phyloP scores from a whole-genome alignment of 257 asterid species.

The Vinca minor region DNA sequence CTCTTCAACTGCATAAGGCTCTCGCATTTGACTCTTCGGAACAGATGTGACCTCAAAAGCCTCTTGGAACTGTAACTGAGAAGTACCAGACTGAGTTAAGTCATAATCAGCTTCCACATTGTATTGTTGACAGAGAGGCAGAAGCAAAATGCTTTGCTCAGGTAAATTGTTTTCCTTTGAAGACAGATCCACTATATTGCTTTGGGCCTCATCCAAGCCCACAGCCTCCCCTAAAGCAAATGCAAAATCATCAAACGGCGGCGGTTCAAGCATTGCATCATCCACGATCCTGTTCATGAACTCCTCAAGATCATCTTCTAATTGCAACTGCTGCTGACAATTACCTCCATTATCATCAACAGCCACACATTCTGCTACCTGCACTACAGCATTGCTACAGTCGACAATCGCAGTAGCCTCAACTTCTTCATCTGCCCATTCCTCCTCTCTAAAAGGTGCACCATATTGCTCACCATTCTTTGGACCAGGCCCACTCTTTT shows the following conservation, averaged over 20 bases:
- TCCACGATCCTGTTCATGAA: conserved; percentile 34
- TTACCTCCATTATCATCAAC: conserved; percentile 12
- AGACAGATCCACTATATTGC: conserved; percentile 33
- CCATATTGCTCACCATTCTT: conserved; percentile 97
- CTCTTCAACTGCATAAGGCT: conserved; percentile 27
- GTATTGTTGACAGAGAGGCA: conserved; percentile 21
- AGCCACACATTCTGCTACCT: conserved; percentile 19
- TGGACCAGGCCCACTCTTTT: conserved; percentile 99
- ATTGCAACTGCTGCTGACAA: conserved; percentile 16
- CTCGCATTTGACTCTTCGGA: conserved; percentile 15
- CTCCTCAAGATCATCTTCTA: conserved; percentile 54
- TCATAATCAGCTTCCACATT: conserved; percentile 33
- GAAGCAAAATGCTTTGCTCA: conserved; percentile 14
- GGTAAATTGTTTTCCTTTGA: conserved; percentile 26
- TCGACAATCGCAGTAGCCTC: conserved; percentile 22
- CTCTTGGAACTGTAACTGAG: conserved; percentile 36
- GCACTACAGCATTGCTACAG: conserved; percentile 19
- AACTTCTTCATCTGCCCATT: conserved; percentile 67
- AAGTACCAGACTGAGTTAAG: conserved; percentile 31
- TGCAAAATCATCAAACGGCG: conserved; percentile 19
- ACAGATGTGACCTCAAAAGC: conserved; percentile 54
- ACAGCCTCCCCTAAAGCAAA: conserved; percentile 26
- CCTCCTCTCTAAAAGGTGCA: conserved; percentile 84
- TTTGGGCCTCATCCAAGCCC: conserved; percentile 32
- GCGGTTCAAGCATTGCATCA: conserved; percentile 29